These are phyloP conservation scores for Chaetomiaceae sp. DNA, from an alignment of 2,329 filamentous ascomycete species.

Conservation along the genomic window DNA sequence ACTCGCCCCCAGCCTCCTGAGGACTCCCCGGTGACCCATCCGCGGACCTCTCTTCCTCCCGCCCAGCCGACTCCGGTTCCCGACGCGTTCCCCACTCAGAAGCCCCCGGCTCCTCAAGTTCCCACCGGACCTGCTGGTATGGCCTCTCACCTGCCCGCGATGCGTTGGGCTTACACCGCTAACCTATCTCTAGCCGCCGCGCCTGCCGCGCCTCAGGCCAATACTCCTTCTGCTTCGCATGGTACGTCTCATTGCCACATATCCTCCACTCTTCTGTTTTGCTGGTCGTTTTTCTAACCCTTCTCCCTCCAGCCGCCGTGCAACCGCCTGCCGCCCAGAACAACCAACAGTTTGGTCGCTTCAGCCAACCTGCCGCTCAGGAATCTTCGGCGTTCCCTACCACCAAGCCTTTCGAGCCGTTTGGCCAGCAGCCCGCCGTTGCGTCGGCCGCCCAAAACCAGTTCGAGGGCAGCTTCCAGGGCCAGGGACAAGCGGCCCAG, in stretches of 20 bases:
- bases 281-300: constrained; percentile 29
- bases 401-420: constrained; percentile 85
- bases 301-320: constrained; percentile 42
- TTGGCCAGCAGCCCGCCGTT: constrained; percentile 66
- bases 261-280: constrained; percentile 21
- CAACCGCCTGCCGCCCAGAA: constrained; percentile 50
- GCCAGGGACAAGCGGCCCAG: constrained; percentile 55
- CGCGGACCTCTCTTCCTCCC: constrained; percentile 81
- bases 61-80: constrained; percentile 52
- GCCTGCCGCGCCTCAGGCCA: constrained; percentile 26
- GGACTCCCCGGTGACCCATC: constrained; percentile 82
- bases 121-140: constrained; percentile 38
- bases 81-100: constrained; percentile 51
- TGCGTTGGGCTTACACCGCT: constrained; percentile 14
- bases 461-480: constrained; percentile 53
- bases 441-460: constrained; percentile 45
- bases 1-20: constrained; percentile 89
- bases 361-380: constrained; percentile 56
- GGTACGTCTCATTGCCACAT: constrained; percentile 29
- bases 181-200: constrained; percentile 30
- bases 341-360: constrained; percentile 66
- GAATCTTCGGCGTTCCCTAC: constrained; percentile 53
- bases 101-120: constrained; percentile 46
- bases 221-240: constrained; percentile 34
- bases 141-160: constrained; percentile 14